Percentiles rank a stretch among this genome's conserved stretches.
These are phyloP conservation scores for Wickerhamiella vanderwaltii DNA, from an alignment of 805 yeast genomes.

Conservation along the genomic window DNA sequence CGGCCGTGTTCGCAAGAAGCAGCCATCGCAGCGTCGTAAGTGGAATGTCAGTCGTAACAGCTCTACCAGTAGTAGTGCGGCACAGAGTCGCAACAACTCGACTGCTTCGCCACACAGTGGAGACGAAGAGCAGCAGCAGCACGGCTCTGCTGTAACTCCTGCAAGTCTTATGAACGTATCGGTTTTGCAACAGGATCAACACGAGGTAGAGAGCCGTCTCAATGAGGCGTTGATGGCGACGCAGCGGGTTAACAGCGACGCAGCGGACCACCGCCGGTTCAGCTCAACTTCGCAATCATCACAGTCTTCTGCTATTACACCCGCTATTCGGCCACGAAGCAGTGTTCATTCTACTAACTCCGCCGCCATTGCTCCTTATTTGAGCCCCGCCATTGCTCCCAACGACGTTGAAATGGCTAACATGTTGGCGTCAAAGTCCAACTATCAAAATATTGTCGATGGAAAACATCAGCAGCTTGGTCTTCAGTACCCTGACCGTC, in stretches of 20 bases:
- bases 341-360: background rate
- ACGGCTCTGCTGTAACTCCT: slow-evolving; percentile 1
- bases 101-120: no score
- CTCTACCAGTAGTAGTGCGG: background rate
- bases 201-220: slow-evolving; percentile 7
- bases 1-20: slow-evolving; percentile 2
- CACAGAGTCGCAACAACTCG: no score
- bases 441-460: slow-evolving; percentile 33
- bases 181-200: background rate
- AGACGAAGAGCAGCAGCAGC: background rate
- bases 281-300: slow-evolving; percentile 2
- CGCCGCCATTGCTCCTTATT: slow-evolving; percentile 4
- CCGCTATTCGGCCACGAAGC: slow-evolving; percentile 9
- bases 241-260: background rate
- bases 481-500: slow-evolving; percentile 31
- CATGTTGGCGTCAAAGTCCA: slow-evolving; percentile 29
- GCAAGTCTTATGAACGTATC: background rate
- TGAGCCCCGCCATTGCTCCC: slow-evolving; percentile 7
- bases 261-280: slow-evolving; percentile 5
- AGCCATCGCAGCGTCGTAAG: slow-evolving; percentile 8
- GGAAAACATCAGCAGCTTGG: slow-evolving; percentile 34
- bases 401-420: slow-evolving; percentile 5
- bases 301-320: slow-evolving; percentile 1
- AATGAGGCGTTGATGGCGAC: slow-evolving; percentile 8
- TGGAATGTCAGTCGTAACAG: slow-evolving; percentile 2